Conservation (phyloP, 1,284 basidiomycete genomes). For the Apiotrichum brassicae region DNA sequence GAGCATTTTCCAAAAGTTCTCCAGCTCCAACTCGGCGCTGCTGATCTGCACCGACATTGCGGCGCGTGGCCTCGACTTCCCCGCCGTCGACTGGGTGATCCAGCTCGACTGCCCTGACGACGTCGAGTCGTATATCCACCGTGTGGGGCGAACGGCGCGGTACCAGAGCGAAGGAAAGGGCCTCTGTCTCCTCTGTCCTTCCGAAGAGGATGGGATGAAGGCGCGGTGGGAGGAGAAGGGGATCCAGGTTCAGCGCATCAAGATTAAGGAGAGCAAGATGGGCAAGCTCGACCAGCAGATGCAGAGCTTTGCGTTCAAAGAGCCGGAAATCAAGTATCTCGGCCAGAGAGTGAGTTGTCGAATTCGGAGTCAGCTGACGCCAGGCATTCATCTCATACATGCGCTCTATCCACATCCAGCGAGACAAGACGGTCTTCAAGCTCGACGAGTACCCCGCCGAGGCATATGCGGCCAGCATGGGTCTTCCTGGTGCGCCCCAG, state of each 20-base stretch:
- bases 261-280: constrained; percentile 79
- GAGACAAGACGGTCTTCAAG: constrained; percentile 89
- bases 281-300: constrained; percentile 80
- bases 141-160: constrained; percentile 90
- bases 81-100: constrained; percentile 93
- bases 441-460: constrained; percentile 74
- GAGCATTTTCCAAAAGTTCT: constrained; percentile 74
- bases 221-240: constrained; percentile 65
- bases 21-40: constrained; percentile 67
- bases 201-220: constrained; percentile 86
- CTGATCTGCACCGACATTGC: constrained; percentile 97
- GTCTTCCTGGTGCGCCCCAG: constrained; percentile 89
- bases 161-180: constrained; percentile 88
- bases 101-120: constrained; percentile 98
- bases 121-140: constrained; percentile 96
- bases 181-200: constrained; percentile 75
- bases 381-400: constrained; percentile 96
- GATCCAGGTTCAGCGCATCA: constrained; percentile 74
- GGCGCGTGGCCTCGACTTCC: constrained; percentile 93
- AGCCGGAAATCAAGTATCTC: constrained; percentile 94
- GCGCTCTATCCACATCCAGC: constrained; percentile 86
- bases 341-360: constrained; percentile 68
- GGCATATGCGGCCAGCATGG: constrained; percentile 79
- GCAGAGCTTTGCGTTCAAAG: constrained; percentile 89
- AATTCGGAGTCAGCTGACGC: background rate